Evolutionary conservation across 2,329 filamentous ascomycete genomes (phyloP).

Genomic region (Colletotrichum neosansevieriae): DNA sequence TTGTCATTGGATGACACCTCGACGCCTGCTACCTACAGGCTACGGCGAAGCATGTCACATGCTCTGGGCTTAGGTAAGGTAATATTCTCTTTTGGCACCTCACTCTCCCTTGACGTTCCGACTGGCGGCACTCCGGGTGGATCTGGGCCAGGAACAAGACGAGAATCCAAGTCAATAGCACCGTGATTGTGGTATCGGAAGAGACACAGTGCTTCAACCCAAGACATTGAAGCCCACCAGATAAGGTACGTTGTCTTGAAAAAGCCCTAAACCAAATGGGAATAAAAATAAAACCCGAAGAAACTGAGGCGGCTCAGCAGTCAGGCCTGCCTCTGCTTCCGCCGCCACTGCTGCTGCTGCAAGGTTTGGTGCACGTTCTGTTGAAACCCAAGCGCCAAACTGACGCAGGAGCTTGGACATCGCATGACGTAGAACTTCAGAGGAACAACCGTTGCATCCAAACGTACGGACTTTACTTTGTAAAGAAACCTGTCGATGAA

Average conservation of each 20-base stretch:
- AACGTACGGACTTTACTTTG: background rate
- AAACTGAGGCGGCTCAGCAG: conserved; percentile 11
- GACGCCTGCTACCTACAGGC: too few relatives aligned
- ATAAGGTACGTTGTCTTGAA: background rate
- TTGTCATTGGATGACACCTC: conserved; percentile 32
- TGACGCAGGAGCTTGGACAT: conserved; percentile 27
- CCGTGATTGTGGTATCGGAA: conserved; percentile 1
- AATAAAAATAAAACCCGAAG: too few relatives aligned
- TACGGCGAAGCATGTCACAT: conserved; percentile 29
- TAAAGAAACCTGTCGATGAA: too few relatives aligned
- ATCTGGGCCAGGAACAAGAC: conserved; percentile 15
- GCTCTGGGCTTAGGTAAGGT: conserved; percentile 35
- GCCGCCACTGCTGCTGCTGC: conserved; percentile 15
- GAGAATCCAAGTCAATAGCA: background rate
- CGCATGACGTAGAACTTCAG: conserved; percentile 27
- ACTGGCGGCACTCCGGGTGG: conserved; percentile 12
- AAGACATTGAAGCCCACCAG: background rate
- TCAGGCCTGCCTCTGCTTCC: background rate
- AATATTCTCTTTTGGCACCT: background rate
- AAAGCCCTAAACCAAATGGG: background rate
- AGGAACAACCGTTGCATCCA: conserved; percentile 5
- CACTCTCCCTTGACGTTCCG: background rate
- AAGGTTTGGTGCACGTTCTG: conserved; percentile 38
- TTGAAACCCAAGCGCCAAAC: conserved; percentile 40
- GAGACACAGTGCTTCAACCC: background rate